Percentiles rank a stretch among this genome's conserved stretches.
Evolutionary conservation across 331 rosid genomes (phyloP).

Genomic region (Saraca asoca): DNA sequence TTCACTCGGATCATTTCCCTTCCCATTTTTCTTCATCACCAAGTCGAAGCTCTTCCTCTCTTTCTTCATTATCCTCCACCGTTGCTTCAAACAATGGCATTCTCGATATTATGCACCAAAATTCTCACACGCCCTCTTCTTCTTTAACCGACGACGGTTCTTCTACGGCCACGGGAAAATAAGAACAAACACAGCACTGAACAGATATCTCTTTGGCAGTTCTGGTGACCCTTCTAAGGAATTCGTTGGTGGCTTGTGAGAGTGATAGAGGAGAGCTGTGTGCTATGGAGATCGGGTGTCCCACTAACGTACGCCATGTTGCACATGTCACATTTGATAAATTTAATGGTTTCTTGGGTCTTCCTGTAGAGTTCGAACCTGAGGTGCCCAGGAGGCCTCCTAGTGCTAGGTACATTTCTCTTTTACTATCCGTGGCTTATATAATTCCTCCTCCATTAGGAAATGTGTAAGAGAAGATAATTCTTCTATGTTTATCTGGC

Average conservation of each 20-base stretch:
- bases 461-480: background rate
- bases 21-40: slow-evolving; percentile 52
- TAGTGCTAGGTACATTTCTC: slow-evolving; percentile 70
- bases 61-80: slow-evolving; percentile 37
- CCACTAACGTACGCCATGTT: slow-evolving; percentile 83
- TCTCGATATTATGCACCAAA: slow-evolving; percentile 29
- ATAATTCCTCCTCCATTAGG: background rate
- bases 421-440: background rate
- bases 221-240: slow-evolving; percentile 63
- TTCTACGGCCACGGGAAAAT: slow-evolving; percentile 29
- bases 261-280: slow-evolving; percentile 50
- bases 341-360: slow-evolving; percentile 90
- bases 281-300: slow-evolving; percentile 73
- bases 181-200: slow-evolving; percentile 36
- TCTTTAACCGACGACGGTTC: slow-evolving; percentile 38
- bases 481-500: background rate
- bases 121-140: slow-evolving; percentile 36
- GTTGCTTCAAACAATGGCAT: slow-evolving; percentile 39
- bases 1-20: slow-evolving; percentile 42
- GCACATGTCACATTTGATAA: slow-evolving; percentile 94
- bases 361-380: slow-evolving; percentile 87
- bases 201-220: slow-evolving; percentile 63
- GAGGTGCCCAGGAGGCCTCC: slow-evolving; percentile 85
- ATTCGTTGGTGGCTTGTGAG: slow-evolving; percentile 53
- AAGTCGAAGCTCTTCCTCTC: slow-evolving; percentile 42